Evolutionary conservation across 805 yeast species (phyloP), one percentile per base, ranked within the genome.

Genomic region (Ogataea neopini): DNA sequence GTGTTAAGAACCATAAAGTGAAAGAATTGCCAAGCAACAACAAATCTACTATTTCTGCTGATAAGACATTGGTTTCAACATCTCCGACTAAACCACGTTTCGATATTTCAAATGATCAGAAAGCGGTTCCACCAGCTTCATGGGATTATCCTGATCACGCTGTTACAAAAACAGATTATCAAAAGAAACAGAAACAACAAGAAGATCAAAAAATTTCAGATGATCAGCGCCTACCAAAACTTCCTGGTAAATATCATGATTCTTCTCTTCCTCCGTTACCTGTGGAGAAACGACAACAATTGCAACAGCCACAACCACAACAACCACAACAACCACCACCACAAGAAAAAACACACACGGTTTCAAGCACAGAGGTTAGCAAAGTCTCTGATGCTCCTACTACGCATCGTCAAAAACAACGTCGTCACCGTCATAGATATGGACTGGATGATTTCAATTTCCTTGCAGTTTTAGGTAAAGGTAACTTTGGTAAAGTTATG

Each of bases 401-500:
- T 54, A 40, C 57, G 37, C 66, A 57, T 39, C 58, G 54, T 22
- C 60, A 71, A 70, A 58, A 56, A 36, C 53, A 47, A 20, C 67
- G 71, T 47, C 69, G 66, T 44, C 75, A 73, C 57, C 81, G 88
- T 57, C 81, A 86, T 60, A 85, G 83, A 66, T 81, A 91, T 47
- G 97, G 99, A 0, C 76, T 94, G 48, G 98, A 94, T 66, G 98
- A 94, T 68, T 94, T 94, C 76, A 86, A 88, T 57, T 86, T 94
- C 62, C 70, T 94, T 57, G 96, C 97, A 8, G 99, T 94, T 8
- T 76, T 94, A 49, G 99, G 99, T 59, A 94, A 91, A 66, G 99
- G 99, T 71, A 94, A 94, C 67, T 94, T 94, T 66, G 99, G 99
- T 69, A 94, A 94, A 64, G 99, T 94, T 47, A 88, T 94, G 91